These are phyloP conservation scores for Pisolithus sp. DNA, from an alignment of 768 basidiomycete species.

Conservation along the genomic window DNA sequence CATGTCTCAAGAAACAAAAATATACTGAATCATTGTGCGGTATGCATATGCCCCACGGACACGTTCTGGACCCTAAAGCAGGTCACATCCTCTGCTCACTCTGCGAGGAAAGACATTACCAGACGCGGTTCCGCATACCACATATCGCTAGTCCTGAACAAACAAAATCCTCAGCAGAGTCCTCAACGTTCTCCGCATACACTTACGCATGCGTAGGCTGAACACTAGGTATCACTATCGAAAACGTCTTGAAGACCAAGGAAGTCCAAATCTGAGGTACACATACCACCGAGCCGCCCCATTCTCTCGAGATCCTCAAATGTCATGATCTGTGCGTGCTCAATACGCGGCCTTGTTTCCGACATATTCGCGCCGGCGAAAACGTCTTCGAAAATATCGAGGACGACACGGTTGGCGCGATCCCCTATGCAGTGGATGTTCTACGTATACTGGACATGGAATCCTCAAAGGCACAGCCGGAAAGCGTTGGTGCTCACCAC, in stretches of 20 bases:
- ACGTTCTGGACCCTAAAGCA: conserved; percentile 64
- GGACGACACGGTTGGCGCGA: conserved; percentile 73
- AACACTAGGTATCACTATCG: conserved; percentile 81
- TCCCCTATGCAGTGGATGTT: conserved; percentile 90
- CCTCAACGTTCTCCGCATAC: not conserved
- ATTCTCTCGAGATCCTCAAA: conserved; percentile 61
- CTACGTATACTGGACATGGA: conserved; percentile 31
- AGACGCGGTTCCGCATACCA: conserved; percentile 81
- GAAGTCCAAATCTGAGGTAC: not conserved
- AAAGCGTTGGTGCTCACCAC: conserved; percentile 47
- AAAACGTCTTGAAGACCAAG: not conserved
- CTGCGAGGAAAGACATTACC: conserved; percentile 30
- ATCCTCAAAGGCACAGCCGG: not conserved
- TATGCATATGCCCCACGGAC: conserved; percentile 91
- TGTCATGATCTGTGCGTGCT: conserved; percentile 89
- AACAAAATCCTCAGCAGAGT: not conserved
- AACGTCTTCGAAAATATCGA: conserved; percentile 76
- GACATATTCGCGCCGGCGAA: conserved; percentile 27
- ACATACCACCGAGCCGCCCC: conserved; percentile 66
- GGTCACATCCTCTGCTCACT: not conserved
- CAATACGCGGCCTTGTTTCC: conserved; percentile 70
- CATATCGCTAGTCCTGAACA: conserved; percentile 80
- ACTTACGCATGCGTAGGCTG: conserved; percentile 88
- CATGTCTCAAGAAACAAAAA: not conserved
- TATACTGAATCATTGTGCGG: conserved; percentile 65